Percentiles rank a stretch among this genome's conserved stretches.
Conservation (phyloP, 1,284 basidiomycete species). For the Neonothopanus nambi region DNA sequence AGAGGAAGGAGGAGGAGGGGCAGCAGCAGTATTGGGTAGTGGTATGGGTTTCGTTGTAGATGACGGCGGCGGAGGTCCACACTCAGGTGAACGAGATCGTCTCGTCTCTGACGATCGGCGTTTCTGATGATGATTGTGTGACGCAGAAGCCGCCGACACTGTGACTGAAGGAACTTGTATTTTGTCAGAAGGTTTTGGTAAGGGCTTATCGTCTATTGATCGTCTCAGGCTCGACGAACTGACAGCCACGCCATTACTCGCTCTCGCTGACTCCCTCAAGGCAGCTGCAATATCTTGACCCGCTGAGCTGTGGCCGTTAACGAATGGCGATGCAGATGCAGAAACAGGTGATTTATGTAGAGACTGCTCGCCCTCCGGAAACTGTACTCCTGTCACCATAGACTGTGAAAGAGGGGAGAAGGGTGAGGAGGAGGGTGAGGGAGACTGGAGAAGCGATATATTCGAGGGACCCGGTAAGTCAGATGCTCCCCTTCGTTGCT, state of each 20-base stretch:
- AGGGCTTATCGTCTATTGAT: slow-evolving; percentile 10
- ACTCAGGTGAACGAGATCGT: slow-evolving; percentile 14
- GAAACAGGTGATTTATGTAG: background rate
- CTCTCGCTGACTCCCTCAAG: too few relatives aligned
- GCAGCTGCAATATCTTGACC: background rate
- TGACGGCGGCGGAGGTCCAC: slow-evolving; percentile 16
- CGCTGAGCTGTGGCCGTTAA: background rate
- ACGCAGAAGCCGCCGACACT: background rate
- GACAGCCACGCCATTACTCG: background rate
- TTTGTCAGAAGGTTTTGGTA: background rate
- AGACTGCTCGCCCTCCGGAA: background rate
- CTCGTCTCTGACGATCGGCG: slow-evolving; percentile 8
- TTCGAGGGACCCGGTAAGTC: too few relatives aligned
- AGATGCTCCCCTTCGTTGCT: background rate
- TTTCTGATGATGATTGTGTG: background rate
- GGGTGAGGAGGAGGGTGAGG: background rate
- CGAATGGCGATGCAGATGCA: background rate
- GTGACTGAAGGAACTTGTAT: too few relatives aligned
- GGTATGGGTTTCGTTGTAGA: slow-evolving; percentile 26
- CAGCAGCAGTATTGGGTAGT: slow-evolving; percentile 21
- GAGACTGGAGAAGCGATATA: background rate
- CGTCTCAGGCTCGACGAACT: background rate
- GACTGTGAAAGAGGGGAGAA: background rate
- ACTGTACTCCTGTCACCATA: slow-evolving; percentile 1
- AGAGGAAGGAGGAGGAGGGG: slow-evolving; percentile 9